phyloP scores from a whole-genome alignment of 768 basidiomycete genomes.

The Dendrothele bispora region DNA sequence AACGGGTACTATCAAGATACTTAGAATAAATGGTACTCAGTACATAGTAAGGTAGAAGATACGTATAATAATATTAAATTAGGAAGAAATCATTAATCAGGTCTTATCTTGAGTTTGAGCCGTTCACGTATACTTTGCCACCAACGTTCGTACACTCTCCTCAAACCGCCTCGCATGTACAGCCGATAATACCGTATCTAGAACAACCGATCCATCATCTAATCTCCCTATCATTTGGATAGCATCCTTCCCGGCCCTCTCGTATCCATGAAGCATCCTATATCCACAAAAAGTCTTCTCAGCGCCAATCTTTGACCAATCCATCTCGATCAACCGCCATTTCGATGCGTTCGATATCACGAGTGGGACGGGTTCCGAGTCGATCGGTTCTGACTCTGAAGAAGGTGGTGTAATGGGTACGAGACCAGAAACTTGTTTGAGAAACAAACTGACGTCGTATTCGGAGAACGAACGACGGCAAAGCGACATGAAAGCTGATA shows the following conservation, averaged over 20 bases:
- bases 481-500: slow-evolving; percentile 21
- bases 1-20: too few species aligned
- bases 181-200: slow-evolving; percentile 23
- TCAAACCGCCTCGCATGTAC: not conserved
- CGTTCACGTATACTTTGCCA: not conserved
- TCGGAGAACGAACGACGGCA: slow-evolving; percentile 15
- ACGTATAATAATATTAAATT: too few species aligned
- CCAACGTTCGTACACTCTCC: not conserved
- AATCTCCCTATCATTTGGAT: slow-evolving; percentile 39
- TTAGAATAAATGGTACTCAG: too few species aligned
- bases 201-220: slow-evolving; percentile 35
- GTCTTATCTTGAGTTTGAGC: too few species aligned
- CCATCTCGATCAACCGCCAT: slow-evolving; percentile 38
- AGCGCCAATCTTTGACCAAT: slow-evolving; percentile 35
- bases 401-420: slow-evolving; percentile 6
- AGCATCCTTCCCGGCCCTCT: slow-evolving; percentile 35
- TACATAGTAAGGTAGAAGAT: too few species aligned
- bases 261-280: slow-evolving; percentile 23
- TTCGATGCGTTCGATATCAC: slow-evolving; percentile 39
- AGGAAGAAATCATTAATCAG: too few species aligned
- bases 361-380: slow-evolving; percentile 31
- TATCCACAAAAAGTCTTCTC: slow-evolving; percentile 37
- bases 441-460: not conserved
- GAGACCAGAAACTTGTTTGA: not conserved
- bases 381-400: slow-evolving; percentile 31